Evolutionary conservation across 495 filamentous ascomycete genomes (phyloP), one percentile per base, ranked within the genome.

Genomic region (Lepraria neglecta): DNA sequence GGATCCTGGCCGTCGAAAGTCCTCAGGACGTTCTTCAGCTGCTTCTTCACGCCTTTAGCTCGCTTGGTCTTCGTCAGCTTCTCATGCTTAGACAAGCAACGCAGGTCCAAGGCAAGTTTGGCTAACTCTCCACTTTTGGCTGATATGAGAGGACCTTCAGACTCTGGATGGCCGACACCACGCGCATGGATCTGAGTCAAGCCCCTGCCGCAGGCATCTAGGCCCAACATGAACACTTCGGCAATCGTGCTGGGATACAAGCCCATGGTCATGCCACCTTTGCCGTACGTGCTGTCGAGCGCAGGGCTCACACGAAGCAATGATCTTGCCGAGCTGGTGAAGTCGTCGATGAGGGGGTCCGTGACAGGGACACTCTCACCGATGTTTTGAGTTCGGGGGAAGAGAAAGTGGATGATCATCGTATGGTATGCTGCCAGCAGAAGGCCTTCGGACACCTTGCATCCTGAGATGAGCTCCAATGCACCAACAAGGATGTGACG

Each of bases 191-290:
- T 43, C 12, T 64, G 59, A 17, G 64, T 42, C 14, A 69, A 19
- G 6, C 57, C 67, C 58, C 66, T 52, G 42, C 67, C 51, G 43
- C 67, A 69, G 27, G 60, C 66, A 61, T 69, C 66, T 33, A 69
- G 47, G 12, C 65, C 67, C 35, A 68, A 40, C 28, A 63, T 42
- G 47, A 68, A 59, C 17, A 52, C 55, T 27, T 69, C 58, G 6
- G 66, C 57, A 52, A 61, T 56, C 15, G 56, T 62, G 4, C 43
- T 28, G n/a, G 51, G 35, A 17, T 51, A 40, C 5, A 50, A 17
- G n/a, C 50, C 51, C 47, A 61, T 59, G 7, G 50, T 58, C 52
- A 68, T 57, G 3, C 52, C 28, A 21, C 50, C 48, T 28, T 28
- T 53, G 21, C 33, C 61, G 30, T 51, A 30, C 6, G 33, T 27